Evolutionary conservation across 1,284 basidiomycete species (phyloP).

Genomic region (Cryptococcus maquisensis): DNA sequence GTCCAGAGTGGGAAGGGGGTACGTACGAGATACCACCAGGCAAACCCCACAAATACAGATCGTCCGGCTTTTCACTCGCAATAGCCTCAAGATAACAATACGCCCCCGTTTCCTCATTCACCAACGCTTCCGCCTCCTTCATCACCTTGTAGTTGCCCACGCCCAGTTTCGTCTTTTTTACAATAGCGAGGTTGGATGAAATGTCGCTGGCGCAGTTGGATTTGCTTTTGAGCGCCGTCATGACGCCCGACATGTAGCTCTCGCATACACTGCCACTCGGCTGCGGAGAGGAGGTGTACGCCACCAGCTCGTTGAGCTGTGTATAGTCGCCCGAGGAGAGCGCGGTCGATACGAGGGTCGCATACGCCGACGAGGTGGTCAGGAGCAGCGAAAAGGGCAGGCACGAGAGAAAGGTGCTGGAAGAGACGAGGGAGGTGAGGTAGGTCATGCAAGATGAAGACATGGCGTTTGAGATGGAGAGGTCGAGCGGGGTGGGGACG

Average conservation of each 20-base stretch:
- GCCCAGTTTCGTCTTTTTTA: slow-evolving; percentile 25
- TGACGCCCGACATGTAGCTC: slow-evolving; percentile 21
- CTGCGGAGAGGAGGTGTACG: slow-evolving; percentile 26
- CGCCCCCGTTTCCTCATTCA: slow-evolving; percentile 28
- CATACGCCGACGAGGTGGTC: slow-evolving; percentile 58
- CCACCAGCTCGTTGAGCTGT: slow-evolving; percentile 60
- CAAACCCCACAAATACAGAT: slow-evolving; percentile 44
- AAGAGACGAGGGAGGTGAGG: slow-evolving; percentile 66
- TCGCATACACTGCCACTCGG: slow-evolving; percentile 26
- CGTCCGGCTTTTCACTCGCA: slow-evolving; percentile 32
- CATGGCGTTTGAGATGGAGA: slow-evolving; percentile 59
- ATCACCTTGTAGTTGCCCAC: slow-evolving; percentile 44
- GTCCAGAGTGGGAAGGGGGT: background rate
- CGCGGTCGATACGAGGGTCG: slow-evolving; percentile 34
- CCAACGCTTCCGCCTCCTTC: slow-evolving; percentile 30
- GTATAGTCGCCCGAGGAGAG: slow-evolving; percentile 60
- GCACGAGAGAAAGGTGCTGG: slow-evolving; percentile 60
- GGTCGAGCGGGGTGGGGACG: slow-evolving; percentile 71
- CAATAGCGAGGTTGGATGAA: slow-evolving; percentile 12
- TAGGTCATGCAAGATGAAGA: slow-evolving; percentile 64
- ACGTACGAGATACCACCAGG: slow-evolving; percentile 43
- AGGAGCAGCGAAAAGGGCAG: slow-evolving; percentile 69
- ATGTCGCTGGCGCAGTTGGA: slow-evolving; percentile 38
- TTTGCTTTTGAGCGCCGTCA: slow-evolving; percentile 22
- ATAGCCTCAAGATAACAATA: slow-evolving; percentile 47